Percentiles rank a stretch among this genome's conserved stretches.
These are phyloP conservation scores for Phalaenopsis equestris DNA, from an alignment of 106 monocot species.

Conservation along the genomic window DNA sequence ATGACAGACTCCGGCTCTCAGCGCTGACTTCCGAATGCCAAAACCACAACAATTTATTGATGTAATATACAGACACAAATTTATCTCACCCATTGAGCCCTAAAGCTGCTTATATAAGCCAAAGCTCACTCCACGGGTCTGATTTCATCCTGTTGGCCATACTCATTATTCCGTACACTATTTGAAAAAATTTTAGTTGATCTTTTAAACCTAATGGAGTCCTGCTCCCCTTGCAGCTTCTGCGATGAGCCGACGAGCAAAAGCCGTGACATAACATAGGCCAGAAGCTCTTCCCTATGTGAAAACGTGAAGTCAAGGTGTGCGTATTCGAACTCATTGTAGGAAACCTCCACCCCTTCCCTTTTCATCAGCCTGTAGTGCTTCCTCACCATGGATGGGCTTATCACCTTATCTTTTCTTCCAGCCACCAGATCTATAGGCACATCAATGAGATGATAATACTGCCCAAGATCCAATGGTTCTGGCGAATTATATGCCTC, in stretches of 20 bases:
- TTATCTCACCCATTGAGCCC: not conserved
- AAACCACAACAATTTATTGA: not conserved
- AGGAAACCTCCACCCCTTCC: slow-evolving; percentile 62
- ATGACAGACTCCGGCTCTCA: not conserved
- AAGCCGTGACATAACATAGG: slow-evolving; percentile 82
- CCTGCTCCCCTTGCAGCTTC: slow-evolving; percentile 12
- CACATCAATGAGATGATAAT: slow-evolving; percentile 68
- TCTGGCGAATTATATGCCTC: slow-evolving; percentile 67
- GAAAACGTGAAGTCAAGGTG: slow-evolving; percentile 97
- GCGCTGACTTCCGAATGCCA: not conserved
- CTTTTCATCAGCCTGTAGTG: slow-evolving; percentile 79
- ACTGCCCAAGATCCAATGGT: slow-evolving; percentile 70
- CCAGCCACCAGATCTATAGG: slow-evolving; percentile 93
- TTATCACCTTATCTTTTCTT: slow-evolving; percentile 70
- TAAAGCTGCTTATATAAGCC: no score
- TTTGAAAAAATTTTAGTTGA: slow-evolving; percentile 5
- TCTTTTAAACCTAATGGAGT: slow-evolving; percentile 32
- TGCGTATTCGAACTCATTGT: slow-evolving; percentile 85
- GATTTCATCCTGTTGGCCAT: slow-evolving; percentile 5
- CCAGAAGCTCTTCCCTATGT: slow-evolving; percentile 81
- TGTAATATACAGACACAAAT: not conserved
- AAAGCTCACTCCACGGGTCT: not conserved
- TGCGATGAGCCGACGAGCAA: slow-evolving; percentile 30
- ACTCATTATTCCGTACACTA: not conserved
- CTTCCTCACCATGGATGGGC: slow-evolving; percentile 87